Evolutionary conservation across 352 stramenopile species (phyloP).

Genomic region (Phytophthora hibernalis): DNA sequence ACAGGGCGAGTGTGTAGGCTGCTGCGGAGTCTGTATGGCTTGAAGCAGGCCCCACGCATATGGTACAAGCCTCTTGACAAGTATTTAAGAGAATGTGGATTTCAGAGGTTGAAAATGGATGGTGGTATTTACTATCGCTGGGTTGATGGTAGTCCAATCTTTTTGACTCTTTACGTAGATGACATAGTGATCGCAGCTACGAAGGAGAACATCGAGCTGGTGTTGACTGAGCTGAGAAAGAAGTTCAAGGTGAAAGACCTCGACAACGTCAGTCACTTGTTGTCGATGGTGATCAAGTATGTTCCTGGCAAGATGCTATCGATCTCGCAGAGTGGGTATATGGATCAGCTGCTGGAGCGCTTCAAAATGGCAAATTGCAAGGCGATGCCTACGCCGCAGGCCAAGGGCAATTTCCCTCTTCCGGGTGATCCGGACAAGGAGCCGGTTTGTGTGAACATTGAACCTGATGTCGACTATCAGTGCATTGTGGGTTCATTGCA

Average conservation of each 20-base stretch:
- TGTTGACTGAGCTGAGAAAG: conserved; percentile 1
- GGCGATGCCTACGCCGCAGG: conserved; percentile 5
- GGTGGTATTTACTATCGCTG: conserved; percentile 10
- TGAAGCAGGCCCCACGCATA: conserved; percentile 14
- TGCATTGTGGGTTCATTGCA: background rate
- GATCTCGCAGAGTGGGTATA: conserved; percentile 1
- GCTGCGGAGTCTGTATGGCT: conserved; percentile 9
- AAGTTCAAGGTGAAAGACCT: conserved; percentile 17
- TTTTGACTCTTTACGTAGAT: no score
- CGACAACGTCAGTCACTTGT: conserved; percentile 7
- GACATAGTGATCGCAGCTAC: conserved; percentile 14
- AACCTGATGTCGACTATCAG: no score
- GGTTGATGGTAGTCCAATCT: conserved; percentile 8
- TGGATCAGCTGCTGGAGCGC: background rate
- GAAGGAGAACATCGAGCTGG: conserved; percentile 2
- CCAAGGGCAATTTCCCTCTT: no score
- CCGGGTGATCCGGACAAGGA: no score
- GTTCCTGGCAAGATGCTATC: background rate
- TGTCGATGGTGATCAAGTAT: conserved; percentile 12
- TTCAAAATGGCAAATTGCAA: conserved; percentile 18
- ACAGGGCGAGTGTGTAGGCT: conserved; percentile 9
- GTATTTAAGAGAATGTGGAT: conserved; percentile 7
- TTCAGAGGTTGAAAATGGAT: conserved; percentile 17
- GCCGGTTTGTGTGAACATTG: no score
- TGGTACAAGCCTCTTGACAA: conserved; percentile 14